A percentile compares a stretch with the other conserved stretches of the same genome.
phyloP scores from a whole-genome alignment of 177 flowering plant genomes.

The Vitis hybrid region DNA sequence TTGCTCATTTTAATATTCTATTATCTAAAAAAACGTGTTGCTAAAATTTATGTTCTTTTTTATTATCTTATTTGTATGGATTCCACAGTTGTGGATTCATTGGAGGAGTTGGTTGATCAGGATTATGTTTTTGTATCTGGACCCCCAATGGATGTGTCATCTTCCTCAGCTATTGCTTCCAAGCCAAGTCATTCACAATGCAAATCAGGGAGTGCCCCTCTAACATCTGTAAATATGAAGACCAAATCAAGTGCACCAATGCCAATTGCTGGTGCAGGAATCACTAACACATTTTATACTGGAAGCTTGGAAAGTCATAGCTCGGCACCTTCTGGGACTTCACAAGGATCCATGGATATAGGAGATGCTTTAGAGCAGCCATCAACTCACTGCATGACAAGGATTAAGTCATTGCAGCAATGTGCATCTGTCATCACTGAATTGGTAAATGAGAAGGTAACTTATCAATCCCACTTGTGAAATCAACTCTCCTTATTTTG shows the following conservation, averaged over 20 bases:
- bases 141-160: constrained; percentile 60
- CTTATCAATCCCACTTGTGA: constrained; percentile 2
- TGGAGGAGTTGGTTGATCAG: constrained; percentile 81
- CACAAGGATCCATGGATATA: constrained; percentile 74
- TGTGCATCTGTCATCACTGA: constrained; percentile 78
- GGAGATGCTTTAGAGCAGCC: constrained; percentile 74
- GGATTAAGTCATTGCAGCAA: constrained; percentile 77
- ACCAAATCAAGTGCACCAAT: constrained; percentile 54
- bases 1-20: constrained; percentile 10
- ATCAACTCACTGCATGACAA: constrained; percentile 59
- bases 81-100: constrained; percentile 61
- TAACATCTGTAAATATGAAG: constrained; percentile 26
- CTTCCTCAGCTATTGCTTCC: constrained; percentile 52
- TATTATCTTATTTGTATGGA: constrained; percentile 19
- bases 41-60: background rate
- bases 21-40: background rate
- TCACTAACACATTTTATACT: constrained; percentile 24
- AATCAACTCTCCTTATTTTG: background rate
- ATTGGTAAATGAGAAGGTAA: constrained; percentile 82
- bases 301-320: constrained; percentile 70
- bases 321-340: constrained; percentile 71
- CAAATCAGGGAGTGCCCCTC: constrained; percentile 40
- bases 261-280: constrained; percentile 60
- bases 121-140: constrained; percentile 95
- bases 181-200: constrained; percentile 39